Evolutionary conservation across 176 grass and related monocot species (phyloP).

Genomic region (Oryza australiensis): DNA sequence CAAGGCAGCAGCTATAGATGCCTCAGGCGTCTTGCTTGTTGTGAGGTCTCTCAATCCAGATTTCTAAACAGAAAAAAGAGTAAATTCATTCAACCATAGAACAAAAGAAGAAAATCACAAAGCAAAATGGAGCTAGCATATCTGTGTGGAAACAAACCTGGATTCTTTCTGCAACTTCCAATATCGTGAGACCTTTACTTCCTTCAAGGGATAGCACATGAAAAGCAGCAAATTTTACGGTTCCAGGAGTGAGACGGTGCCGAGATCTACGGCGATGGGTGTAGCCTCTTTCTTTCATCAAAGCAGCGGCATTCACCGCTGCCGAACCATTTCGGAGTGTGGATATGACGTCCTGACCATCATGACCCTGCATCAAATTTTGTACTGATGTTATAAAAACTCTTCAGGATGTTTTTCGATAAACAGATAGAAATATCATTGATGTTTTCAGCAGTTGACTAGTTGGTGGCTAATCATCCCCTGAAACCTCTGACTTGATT

Average conservation of each 20-base stretch:
- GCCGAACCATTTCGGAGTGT: constrained; percentile 89
- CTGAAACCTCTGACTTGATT: neutral
- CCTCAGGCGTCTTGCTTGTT: constrained; percentile 99
- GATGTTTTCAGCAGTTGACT: neutral
- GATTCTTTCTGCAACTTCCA: constrained; percentile 98
- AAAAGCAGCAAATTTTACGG: constrained; percentile 98
- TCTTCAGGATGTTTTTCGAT: constrained; percentile 7
- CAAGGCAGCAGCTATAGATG: constrained; percentile 95
- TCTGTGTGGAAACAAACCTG: constrained; percentile 61
- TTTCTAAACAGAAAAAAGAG: constrained; percentile 60
- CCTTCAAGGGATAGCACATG: constrained; percentile 98
- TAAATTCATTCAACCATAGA: constrained; percentile 20
- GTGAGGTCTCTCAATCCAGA: constrained; percentile 97
- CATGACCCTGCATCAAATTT: constrained; percentile 63
- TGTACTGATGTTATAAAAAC: constrained; percentile 5
- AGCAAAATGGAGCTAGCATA: neutral
- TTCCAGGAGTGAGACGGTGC: constrained; percentile 98
- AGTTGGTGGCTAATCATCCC: too few relatives aligned
- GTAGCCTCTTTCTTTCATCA: constrained; percentile 96
- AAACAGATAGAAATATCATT: neutral
- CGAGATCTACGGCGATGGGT: constrained; percentile 65
- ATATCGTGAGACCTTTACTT: constrained; percentile 82
- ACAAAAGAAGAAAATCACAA: neutral
- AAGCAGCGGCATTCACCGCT: constrained; percentile 78
- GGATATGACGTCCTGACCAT: constrained; percentile 72